phyloP scores from a whole-genome alignment of 1,284 basidiomycete species.

The Naganishia liquefaciens region DNA sequence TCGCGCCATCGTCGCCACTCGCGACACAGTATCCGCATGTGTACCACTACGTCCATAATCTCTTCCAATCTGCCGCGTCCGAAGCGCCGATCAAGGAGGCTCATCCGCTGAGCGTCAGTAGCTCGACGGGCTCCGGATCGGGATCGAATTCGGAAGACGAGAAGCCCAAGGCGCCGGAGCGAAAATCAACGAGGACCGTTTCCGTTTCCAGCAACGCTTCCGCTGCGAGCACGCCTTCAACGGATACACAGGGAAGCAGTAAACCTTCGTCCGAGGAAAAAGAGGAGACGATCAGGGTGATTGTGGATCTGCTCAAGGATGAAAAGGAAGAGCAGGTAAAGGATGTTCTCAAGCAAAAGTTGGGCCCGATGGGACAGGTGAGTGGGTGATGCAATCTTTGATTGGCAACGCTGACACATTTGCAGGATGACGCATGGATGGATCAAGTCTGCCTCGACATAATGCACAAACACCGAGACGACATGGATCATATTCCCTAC shows the following conservation, averaged over 20 bases:
- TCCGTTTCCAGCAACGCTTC: constrained; percentile 14
- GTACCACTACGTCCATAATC: constrained; percentile 31
- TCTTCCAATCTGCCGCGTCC: constrained; percentile 19
- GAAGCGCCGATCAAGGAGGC: constrained; percentile 2
- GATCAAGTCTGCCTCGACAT: constrained; percentile 54
- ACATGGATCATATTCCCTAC: constrained; percentile 49
- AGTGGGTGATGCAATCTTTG: constrained; percentile 27
- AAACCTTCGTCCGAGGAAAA: constrained; percentile 36
- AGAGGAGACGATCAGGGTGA: constrained; percentile 63
- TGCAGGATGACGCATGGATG: constrained; percentile 51
- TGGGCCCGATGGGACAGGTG: constrained; percentile 71
- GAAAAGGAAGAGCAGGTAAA: constrained; percentile 86
- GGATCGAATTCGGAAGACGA: constrained; percentile 10
- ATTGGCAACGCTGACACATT: neutral
- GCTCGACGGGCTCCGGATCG: constrained; percentile 14
- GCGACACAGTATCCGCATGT: constrained; percentile 30
- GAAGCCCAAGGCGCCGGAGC: neutral
- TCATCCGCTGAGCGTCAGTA: constrained; percentile 12
- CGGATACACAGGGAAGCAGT: neutral
- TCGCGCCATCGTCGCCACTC: constrained; percentile 14
- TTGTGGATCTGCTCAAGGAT: constrained; percentile 69
- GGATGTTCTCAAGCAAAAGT: constrained; percentile 66
- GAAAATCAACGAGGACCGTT: constrained; percentile 2
- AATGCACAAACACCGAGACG: constrained; percentile 53
- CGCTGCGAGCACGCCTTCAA: neutral